phyloP scores from a whole-genome alignment of 495 filamentous ascomycete species.

The Aspergillus kassunensis region DNA sequence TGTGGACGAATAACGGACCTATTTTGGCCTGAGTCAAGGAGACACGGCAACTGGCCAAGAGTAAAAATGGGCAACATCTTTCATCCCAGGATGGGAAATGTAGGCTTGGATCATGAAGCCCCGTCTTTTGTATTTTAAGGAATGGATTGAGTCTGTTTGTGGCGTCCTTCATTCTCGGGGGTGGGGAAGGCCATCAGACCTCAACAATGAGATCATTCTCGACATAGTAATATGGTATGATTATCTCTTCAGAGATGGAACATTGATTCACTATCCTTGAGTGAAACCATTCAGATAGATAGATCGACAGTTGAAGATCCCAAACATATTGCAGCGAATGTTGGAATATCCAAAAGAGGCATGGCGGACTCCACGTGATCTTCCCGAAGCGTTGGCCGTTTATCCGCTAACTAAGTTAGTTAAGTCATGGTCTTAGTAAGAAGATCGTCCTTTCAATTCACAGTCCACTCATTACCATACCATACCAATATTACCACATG shows the following conservation, averaged over 20 bases:
- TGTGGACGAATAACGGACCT: slow-evolving; percentile 3
- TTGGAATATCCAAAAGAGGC: neutral
- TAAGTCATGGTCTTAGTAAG: neutral
- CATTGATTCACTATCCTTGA: neutral
- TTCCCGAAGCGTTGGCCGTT: slow-evolving; percentile 11
- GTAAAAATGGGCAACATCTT: neutral
- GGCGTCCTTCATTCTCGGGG: slow-evolving; percentile 1
- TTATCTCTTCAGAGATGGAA: neutral
- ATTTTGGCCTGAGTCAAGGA: neutral
- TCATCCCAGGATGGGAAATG: too few relatives aligned
- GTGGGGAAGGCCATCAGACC: slow-evolving; percentile 1
- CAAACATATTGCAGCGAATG: too few relatives aligned
- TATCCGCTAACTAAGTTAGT: slow-evolving; percentile 1
- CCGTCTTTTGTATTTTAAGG: neutral
- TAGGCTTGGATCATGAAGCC: too few relatives aligned
- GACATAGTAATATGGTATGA: neutral
- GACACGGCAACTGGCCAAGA: neutral
- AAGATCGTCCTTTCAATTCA: neutral
- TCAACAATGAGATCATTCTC: neutral
- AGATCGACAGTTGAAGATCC: too few relatives aligned
- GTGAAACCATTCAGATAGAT: neutral
- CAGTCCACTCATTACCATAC: neutral
- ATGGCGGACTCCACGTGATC: slow-evolving; percentile 10
- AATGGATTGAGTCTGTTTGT: neutral
- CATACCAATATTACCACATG: neutral